Percentiles rank a stretch among this genome's conserved stretches.
phyloP scores from a whole-genome alignment of 805 yeast genomes.

The Jamesozyma jinghongensis region DNA sequence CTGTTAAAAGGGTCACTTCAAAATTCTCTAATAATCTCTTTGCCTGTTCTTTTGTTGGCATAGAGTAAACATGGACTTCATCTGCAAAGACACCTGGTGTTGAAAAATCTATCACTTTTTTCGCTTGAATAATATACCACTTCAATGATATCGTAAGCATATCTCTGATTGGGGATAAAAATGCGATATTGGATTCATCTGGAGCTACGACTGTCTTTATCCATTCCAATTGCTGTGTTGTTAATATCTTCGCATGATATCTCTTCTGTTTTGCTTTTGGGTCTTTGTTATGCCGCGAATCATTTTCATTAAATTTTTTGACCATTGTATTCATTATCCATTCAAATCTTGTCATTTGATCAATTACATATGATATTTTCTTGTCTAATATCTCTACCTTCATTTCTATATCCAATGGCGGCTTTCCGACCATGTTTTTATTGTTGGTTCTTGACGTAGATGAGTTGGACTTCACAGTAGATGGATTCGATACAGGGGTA shows the following conservation, averaged over 20 bases:
- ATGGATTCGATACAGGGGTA: too few relatives aligned
- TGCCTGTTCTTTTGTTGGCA: conserved; percentile 22
- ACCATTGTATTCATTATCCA: conserved; percentile 14
- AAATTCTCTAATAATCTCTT: conserved; percentile 18
- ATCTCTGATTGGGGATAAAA: conserved; percentile 16
- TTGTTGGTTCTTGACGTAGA: neutral
- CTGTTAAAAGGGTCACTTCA: conserved; percentile 11
- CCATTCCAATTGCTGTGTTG: conserved; percentile 20
- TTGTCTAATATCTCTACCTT: conserved; percentile 17
- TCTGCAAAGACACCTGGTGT: conserved; percentile 13
- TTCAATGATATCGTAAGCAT: conserved; percentile 15
- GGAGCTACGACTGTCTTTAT: conserved; percentile 11
- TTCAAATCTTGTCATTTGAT: conserved; percentile 17
- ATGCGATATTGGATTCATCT: conserved; percentile 5
- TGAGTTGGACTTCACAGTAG: neutral
- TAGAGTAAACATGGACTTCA: conserved; percentile 10
- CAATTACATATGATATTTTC: conserved; percentile 17
- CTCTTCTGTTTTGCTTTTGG: conserved; percentile 9
- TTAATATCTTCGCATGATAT: conserved; percentile 17
- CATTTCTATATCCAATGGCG: neutral
- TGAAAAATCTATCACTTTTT: conserved; percentile 19
- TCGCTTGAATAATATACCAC: conserved; percentile 21
- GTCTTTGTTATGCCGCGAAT: neutral
- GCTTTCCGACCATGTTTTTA: neutral
- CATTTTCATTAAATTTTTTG: conserved; percentile 5